These are phyloP conservation scores for Priceomyces carsonii DNA, from an alignment of 805 yeast species.

Conservation along the genomic window DNA sequence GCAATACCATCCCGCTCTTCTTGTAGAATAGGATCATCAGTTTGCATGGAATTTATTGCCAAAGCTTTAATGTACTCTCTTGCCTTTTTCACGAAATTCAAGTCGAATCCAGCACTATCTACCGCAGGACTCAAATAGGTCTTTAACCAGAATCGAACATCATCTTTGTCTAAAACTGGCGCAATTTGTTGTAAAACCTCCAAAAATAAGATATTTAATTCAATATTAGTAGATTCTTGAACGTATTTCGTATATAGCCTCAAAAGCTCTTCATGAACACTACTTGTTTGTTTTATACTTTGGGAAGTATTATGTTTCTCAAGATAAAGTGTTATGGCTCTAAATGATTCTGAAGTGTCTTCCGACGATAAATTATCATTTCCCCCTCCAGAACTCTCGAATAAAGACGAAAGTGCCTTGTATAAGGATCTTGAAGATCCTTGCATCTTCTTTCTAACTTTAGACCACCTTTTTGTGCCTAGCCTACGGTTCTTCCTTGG, in stretches of 20 bases:
- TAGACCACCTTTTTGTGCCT: too few relatives aligned
- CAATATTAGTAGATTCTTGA: constrained; percentile 23
- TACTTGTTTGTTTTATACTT: constrained; percentile 26
- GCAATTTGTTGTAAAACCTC: constrained; percentile 35
- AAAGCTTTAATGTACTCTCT: constrained; percentile 26
- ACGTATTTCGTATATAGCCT: constrained; percentile 32
- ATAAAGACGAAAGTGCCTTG: constrained; percentile 24
- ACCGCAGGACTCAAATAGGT: constrained; percentile 51
- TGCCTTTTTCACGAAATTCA: constrained; percentile 34
- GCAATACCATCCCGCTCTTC: constrained; percentile 22
- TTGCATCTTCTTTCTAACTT: too few relatives aligned
- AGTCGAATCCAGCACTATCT: constrained; percentile 57
- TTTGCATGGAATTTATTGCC: constrained; percentile 13
- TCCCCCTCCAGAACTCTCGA: constrained; percentile 21
- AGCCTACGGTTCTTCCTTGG: too few relatives aligned
- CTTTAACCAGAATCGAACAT: constrained; percentile 49
- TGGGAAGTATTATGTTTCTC: constrained; percentile 36
- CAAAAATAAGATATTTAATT: constrained; percentile 39
- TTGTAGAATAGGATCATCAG: constrained; percentile 22
- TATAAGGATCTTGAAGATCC: constrained; percentile 29
- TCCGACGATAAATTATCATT: constrained; percentile 4
- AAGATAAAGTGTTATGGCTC: constrained; percentile 16
- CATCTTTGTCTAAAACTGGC: constrained; percentile 31
- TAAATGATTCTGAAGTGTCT: constrained; percentile 14
- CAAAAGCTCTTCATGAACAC: constrained; percentile 38